Conservation (phyloP, 2,329 filamentous ascomycete species). For the Botrytis porri region DNA sequence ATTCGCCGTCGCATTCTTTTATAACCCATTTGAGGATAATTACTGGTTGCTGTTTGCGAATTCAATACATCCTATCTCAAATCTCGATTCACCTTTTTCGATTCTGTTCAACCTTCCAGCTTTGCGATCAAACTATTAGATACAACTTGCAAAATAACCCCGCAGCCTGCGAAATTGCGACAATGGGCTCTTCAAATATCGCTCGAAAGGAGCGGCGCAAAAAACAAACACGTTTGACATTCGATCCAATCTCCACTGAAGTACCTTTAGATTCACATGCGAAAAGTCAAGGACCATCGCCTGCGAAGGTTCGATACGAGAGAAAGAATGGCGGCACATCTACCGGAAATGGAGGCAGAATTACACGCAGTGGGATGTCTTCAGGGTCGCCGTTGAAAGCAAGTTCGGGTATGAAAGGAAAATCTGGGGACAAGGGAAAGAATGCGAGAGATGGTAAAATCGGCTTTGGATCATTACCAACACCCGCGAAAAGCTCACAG, state of each 20-base stretch:
- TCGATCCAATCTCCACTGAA: slow-evolving; percentile 25
- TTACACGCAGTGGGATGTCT: background rate
- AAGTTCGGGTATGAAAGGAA: background rate
- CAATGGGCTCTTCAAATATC: slow-evolving; percentile 26
- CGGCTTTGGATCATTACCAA: slow-evolving; percentile 27
- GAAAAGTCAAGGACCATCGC: slow-evolving; percentile 23
- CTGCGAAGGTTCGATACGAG: slow-evolving; percentile 32
- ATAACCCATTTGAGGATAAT: background rate
- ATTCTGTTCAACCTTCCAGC: background rate
- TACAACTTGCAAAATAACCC: background rate
- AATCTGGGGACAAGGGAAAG: slow-evolving; percentile 4
- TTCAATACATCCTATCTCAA: background rate
- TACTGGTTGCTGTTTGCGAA: background rate
- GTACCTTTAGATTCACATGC: slow-evolving; percentile 19
- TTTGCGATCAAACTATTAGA: background rate
- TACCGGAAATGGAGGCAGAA: slow-evolving; percentile 6
- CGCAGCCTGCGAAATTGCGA: slow-evolving; percentile 21
- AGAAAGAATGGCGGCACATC: slow-evolving; percentile 4
- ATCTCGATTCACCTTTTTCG: background rate
- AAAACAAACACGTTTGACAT: slow-evolving; percentile 34
- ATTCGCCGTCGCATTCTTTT: background rate
- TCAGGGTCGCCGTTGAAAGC: background rate
- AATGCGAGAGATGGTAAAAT: slow-evolving; percentile 18
- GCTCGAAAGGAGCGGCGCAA: slow-evolving; percentile 29
- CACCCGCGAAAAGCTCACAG: slow-evolving; percentile 30